A percentile compares a stretch with the other conserved stretches of the same genome.
These are phyloP conservation scores for Lentithecium fluviatile DNA, from an alignment of 495 filamentous ascomycete genomes.

Conservation along the genomic window DNA sequence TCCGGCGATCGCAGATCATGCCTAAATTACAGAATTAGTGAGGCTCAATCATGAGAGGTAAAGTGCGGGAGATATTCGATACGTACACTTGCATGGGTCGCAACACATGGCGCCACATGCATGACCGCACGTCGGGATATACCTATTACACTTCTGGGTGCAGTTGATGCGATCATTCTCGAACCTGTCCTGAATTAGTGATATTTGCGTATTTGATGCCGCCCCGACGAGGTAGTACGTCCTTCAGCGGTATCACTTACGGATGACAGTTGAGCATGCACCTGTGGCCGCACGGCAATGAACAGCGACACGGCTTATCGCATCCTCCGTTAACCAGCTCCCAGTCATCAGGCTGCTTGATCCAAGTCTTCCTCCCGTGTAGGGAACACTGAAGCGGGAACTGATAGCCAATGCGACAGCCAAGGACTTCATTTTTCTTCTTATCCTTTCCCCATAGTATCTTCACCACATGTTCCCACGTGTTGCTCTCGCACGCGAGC, in stretches of 20 bases:
- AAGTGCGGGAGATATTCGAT: no score
- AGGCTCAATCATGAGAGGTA: no score
- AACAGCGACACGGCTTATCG: conserved; percentile 49
- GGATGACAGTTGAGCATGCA: conserved; percentile 54
- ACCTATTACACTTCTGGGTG: conserved; percentile 31
- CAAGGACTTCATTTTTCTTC: conserved; percentile 2
- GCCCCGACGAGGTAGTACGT: background rate
- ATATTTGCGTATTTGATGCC: no score
- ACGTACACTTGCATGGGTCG: conserved; percentile 31
- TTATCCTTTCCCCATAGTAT: conserved; percentile 37
- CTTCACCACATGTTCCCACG: conserved; percentile 41
- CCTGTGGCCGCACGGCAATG: conserved; percentile 49
- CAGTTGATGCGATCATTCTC: conserved; percentile 27
- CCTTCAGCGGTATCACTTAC: conserved; percentile 28
- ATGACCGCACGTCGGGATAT: conserved; percentile 29
- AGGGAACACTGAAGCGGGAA: conserved; percentile 44
- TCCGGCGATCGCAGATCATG: background rate
- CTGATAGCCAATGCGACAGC: conserved; percentile 39
- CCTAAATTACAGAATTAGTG: no score
- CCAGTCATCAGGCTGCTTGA: conserved; percentile 54
- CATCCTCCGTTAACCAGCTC: conserved; percentile 60
- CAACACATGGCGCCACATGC: conserved; percentile 32
- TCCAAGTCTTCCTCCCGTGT: conserved; percentile 40
- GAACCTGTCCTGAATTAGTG: conserved; percentile 1
- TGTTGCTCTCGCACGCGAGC: conserved; percentile 47